Conservation (phyloP, 140 eudicot species). For the Bidens hawaiensis region DNA sequence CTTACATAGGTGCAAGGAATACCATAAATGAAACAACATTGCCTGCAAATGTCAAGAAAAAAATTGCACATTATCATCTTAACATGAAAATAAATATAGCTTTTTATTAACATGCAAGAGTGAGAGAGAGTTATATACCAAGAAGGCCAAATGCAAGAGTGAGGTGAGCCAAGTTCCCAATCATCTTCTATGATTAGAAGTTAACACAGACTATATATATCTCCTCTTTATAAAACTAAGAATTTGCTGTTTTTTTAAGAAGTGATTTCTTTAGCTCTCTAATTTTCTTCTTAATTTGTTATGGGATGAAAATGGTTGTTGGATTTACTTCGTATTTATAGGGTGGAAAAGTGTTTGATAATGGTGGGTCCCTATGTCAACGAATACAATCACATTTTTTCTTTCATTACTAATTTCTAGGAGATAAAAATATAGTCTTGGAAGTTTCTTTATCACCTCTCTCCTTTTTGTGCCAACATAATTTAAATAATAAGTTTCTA, state of each 20-base stretch:
- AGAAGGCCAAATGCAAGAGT: conserved; percentile 47
- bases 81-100: neutral
- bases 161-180: conserved; percentile 22
- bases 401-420: neutral
- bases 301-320: conserved; percentile 12
- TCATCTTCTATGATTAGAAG: conserved; percentile 21
- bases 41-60: conserved; percentile 41
- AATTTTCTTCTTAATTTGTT: neutral
- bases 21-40: conserved; percentile 66
- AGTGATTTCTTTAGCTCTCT: neutral
- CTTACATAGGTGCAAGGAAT: conserved; percentile 84
- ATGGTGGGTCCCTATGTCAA: conserved; percentile 13
- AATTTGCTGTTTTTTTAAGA: neutral
- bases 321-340: conserved; percentile 1
- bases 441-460: neutral
- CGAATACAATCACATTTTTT: neutral
- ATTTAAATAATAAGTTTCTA: neutral
- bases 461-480: neutral
- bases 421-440: neutral
- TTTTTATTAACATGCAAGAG: neutral
- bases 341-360: neutral
- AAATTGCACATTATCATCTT: neutral
- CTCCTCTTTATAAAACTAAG: neutral
- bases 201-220: conserved; percentile 4
- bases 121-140: conserved; percentile 35